Evolutionary conservation across 2,329 filamentous ascomycete species (phyloP).

Genomic region (Rhinocladiella mackenziei): DNA sequence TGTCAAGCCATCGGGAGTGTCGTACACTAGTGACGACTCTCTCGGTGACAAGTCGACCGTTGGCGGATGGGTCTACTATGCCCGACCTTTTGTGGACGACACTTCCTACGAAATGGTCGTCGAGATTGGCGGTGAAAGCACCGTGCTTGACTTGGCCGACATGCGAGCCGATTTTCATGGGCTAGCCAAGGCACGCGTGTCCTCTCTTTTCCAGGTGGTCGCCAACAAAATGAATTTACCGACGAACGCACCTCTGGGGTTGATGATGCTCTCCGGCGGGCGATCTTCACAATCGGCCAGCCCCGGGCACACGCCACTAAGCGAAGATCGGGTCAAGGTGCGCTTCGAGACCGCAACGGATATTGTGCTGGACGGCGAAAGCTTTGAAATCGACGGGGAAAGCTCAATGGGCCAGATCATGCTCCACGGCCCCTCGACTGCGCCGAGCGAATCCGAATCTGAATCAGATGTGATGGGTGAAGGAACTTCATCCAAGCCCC

Average conservation of each 20-base stretch:
- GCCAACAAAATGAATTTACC: slow-evolving; percentile 72
- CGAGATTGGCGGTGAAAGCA: slow-evolving; percentile 67
- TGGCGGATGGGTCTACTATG: slow-evolving; percentile 67
- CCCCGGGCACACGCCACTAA: slow-evolving; percentile 65
- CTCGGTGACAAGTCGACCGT: slow-evolving; percentile 17
- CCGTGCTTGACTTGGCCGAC: slow-evolving; percentile 51
- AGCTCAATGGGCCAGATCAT: slow-evolving; percentile 20
- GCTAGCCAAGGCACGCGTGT: slow-evolving; percentile 64
- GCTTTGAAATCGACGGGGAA: slow-evolving; percentile 27
- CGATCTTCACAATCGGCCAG: slow-evolving; percentile 59
- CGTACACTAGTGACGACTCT: slow-evolving; percentile 53
- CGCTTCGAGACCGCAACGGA: slow-evolving; percentile 53
- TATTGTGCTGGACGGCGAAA: slow-evolving; percentile 40
- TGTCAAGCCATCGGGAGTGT: slow-evolving; percentile 80
- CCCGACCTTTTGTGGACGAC: slow-evolving; percentile 80
- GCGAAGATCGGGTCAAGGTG: slow-evolving; percentile 66
- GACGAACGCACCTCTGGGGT: slow-evolving; percentile 55
- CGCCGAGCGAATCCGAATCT: slow-evolving; percentile 18
- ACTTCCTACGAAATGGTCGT: slow-evolving; percentile 69
- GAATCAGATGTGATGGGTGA: slow-evolving; percentile 24
- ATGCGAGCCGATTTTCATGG: slow-evolving; percentile 69
- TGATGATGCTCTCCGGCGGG: slow-evolving; percentile 62
- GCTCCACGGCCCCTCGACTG: slow-evolving; percentile 16
- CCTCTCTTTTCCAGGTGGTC: slow-evolving; percentile 74
- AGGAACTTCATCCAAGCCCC: slow-evolving; percentile 8